Base-by-base conservation (phyloP, 2,329 filamentous ascomycete genomes). In the Fusarium coicis region DNA sequence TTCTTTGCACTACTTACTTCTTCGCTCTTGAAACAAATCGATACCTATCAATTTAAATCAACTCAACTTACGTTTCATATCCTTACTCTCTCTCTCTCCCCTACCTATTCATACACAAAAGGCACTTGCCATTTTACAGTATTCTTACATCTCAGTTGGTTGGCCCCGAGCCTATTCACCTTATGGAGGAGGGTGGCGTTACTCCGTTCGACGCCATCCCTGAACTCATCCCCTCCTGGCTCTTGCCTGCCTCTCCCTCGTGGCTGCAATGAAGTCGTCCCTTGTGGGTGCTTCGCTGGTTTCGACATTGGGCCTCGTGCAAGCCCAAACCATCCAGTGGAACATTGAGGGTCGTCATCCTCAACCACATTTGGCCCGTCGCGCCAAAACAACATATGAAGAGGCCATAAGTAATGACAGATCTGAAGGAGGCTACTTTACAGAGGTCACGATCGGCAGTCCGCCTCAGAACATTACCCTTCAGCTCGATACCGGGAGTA, bases 401-500 rank as follows among this genome's bases (percentile, higher is more conserved):
- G 83, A 85, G 54, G 72, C 81, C 50, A 84, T 89, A 58, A 78
- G 76, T 26, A 89, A 89, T 72, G 80, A 86, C 59, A 75, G 79
- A 56, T 72, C 74, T 12, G 76, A 81, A 52, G 88, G 88, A 21
- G 81, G 81, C 16, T 91, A 91, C 78, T 91, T 90, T 75, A 85
- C 87, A 23, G 86, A 86, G 28, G 86, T 90, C 68, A 80, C 82
- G 32, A 78, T 92, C 30, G 90, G 90, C 23, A 90, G 86, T 11
- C 90, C 90, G 0, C 80, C 81, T 18, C 90, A 92, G 76, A 80
- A 85, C 8, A 68, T 92, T 44, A 86, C 84, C 4, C 80, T 92
- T 58, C 88, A 91, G 78, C 83, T 92, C 49, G 90, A 92, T 79
- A 92, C 90, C 1, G 90, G 90, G 46, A 91, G 89, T 76, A 91